These are phyloP conservation scores for Schizochytrium sp. DNA, from an alignment of 108 stramenopile genomes.

Conservation along the genomic window DNA sequence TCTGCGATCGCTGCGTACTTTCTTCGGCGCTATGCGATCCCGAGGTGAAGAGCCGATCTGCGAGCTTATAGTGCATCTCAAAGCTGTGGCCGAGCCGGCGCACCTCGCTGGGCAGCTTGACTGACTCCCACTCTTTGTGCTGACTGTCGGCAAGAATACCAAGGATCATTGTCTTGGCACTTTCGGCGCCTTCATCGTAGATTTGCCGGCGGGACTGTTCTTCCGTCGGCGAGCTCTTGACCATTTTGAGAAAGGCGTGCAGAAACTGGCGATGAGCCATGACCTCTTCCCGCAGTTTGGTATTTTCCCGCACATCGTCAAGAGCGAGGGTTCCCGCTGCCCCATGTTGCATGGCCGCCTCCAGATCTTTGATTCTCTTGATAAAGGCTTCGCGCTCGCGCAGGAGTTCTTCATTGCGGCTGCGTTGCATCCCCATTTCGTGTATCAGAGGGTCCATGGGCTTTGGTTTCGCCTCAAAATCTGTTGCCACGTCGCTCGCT, in stretches of 20 bases:
- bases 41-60: background rate
- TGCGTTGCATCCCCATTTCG: background rate
- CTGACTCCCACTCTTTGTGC: background rate
- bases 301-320: background rate
- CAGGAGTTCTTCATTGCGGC: background rate
- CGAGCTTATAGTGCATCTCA: background rate
- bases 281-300: background rate
- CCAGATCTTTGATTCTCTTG: background rate
- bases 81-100: background rate
- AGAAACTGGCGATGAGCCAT: background rate
- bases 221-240: background rate
- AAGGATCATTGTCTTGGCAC: background rate
- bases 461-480: too few species aligned
- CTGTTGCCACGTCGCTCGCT: too few species aligned
- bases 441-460: too few species aligned
- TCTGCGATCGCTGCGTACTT: background rate
- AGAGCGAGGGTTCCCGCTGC: background rate
- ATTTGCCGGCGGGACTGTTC: background rate
- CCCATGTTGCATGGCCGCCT: background rate
- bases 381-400: background rate
- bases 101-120: background rate
- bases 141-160: constrained; percentile 8
- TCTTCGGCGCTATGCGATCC: too few species aligned
- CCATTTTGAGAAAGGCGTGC: background rate
- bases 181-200: constrained; percentile 3